Percentiles rank a stretch among this genome's conserved stretches.
Evolutionary conservation across 1,284 basidiomycete species (phyloP).

Genomic region (Fomitopsis betulina): DNA sequence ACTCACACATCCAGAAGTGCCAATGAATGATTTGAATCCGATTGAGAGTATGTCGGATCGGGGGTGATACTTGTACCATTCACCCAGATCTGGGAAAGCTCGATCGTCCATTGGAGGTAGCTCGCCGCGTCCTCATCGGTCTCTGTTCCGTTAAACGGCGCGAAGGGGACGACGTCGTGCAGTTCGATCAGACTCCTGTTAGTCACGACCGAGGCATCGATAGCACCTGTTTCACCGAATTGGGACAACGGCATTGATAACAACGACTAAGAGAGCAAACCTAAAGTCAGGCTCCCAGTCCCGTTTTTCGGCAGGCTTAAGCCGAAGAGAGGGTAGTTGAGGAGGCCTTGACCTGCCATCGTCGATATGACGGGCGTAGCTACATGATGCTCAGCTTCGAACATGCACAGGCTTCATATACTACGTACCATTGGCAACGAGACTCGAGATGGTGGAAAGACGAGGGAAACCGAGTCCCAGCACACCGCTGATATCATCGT

Average conservation of each 20-base stretch:
- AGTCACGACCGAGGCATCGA: slow-evolving; percentile 62
- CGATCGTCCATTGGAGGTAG: slow-evolving; percentile 81
- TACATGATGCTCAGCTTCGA: slow-evolving; percentile 22
- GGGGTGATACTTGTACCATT: slow-evolving; percentile 55
- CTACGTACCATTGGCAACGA: slow-evolving; percentile 46
- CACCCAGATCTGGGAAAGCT: slow-evolving; percentile 57
- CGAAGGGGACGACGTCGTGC: slow-evolving; percentile 71
- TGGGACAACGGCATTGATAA: neutral
- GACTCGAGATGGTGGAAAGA: slow-evolving; percentile 52
- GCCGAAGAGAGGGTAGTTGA: slow-evolving; percentile 73
- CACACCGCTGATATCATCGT: slow-evolving; percentile 62
- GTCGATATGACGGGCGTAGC: slow-evolving; percentile 63
- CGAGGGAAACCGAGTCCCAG: slow-evolving; percentile 73
- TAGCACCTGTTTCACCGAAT: slow-evolving; percentile 45
- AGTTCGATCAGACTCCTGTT: slow-evolving; percentile 59
- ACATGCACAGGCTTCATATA: neutral
- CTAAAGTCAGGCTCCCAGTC: slow-evolving; percentile 60
- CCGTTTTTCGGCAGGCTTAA: slow-evolving; percentile 55
- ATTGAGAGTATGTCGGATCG: slow-evolving; percentile 62
- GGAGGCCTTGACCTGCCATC: slow-evolving; percentile 54
- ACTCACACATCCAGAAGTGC: slow-evolving; percentile 76
- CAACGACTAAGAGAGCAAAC: slow-evolving; percentile 26
- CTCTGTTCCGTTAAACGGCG: slow-evolving; percentile 47
- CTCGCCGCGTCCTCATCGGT: slow-evolving; percentile 54
- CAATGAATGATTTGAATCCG: slow-evolving; percentile 53